Evolutionary conservation across 768 basidiomycete genomes (phyloP).

Genomic region (Russula abietina): DNA sequence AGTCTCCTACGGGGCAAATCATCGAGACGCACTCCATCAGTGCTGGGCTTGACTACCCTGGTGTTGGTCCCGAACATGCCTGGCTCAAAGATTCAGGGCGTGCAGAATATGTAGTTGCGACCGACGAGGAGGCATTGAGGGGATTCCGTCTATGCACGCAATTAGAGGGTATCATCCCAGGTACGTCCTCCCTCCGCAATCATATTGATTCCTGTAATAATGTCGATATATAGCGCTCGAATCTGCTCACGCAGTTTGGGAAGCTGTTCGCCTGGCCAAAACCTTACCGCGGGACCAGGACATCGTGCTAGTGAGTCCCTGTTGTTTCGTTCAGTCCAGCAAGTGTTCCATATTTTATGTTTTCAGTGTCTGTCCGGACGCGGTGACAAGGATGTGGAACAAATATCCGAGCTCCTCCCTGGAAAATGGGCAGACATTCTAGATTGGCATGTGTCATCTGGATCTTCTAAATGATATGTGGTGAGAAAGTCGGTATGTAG

Average conservation of each 20-base stretch:
- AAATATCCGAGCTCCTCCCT: constrained; percentile 89
- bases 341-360: constrained; percentile 1
- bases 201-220: constrained; percentile 13
- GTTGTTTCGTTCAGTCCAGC: neutral
- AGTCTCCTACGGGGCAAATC: constrained; percentile 85
- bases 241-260: constrained; percentile 95
- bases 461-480: constrained; percentile 18
- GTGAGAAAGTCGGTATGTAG: neutral
- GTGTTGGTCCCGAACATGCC: constrained; percentile 96
- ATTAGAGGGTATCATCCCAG: constrained; percentile 94
- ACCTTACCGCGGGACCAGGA: constrained; percentile 78
- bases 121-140: constrained; percentile 87
- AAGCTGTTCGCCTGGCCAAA: constrained; percentile 78
- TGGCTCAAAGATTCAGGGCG: constrained; percentile 94
- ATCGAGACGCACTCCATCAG: constrained; percentile 96
- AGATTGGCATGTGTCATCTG: constrained; percentile 76
- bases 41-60: constrained; percentile 93
- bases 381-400: constrained; percentile 97
- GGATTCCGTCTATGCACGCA: constrained; percentile 92
- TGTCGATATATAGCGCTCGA: constrained; percentile 63
- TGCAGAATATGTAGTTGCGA: constrained; percentile 89
- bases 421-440: constrained; percentile 89
- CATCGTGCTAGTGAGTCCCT: constrained; percentile 75
- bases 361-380: constrained; percentile 84
- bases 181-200: constrained; percentile 35